These are phyloP conservation scores for Rhodotorula sp. DNA, from an alignment of 1,284 basidiomycete species.

Conservation along the genomic window DNA sequence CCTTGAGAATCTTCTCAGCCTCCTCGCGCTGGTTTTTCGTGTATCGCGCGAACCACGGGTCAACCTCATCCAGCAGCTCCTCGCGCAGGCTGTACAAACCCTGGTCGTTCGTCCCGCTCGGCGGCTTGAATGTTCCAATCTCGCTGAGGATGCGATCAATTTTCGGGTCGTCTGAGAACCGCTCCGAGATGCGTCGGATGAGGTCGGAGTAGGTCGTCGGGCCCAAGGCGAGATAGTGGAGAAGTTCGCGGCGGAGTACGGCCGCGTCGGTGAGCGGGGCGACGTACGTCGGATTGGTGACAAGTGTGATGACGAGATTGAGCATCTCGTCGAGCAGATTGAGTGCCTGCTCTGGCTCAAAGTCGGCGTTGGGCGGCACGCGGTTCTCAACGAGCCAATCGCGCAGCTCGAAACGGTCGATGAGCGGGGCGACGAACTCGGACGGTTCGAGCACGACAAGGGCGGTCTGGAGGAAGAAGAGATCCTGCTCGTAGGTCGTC, in stretches of 20 bases:
- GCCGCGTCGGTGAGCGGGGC: constrained; percentile 64
- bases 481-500: constrained; percentile 93
- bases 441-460: constrained; percentile 77
- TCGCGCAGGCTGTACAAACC: constrained; percentile 87
- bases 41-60: constrained; percentile 96
- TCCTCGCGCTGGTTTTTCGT: constrained; percentile 91
- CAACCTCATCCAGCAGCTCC: constrained; percentile 78
- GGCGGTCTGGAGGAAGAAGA: constrained; percentile 82
- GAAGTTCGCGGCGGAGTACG: constrained; percentile 76
- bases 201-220: constrained; percentile 89
- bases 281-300: constrained; percentile 79
- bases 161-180: constrained; percentile 77
- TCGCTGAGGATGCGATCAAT: constrained; percentile 78
- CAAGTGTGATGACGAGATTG: constrained; percentile 79
- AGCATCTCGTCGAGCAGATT: constrained; percentile 91
- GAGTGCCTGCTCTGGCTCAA: constrained; percentile 69
- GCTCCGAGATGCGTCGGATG: constrained; percentile 84
- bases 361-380: constrained; percentile 45
- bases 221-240: constrained; percentile 86
- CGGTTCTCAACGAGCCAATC: constrained; percentile 64
- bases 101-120: constrained; percentile 65
- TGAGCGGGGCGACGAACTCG: constrained; percentile 75
- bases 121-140: constrained; percentile 79
- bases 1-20: constrained; percentile 76
- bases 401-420: constrained; percentile 82